These are phyloP conservation scores for Coemansia sp. DNA, from an alignment of 192 early-diverging fungal genomes.

Conservation along the genomic window DNA sequence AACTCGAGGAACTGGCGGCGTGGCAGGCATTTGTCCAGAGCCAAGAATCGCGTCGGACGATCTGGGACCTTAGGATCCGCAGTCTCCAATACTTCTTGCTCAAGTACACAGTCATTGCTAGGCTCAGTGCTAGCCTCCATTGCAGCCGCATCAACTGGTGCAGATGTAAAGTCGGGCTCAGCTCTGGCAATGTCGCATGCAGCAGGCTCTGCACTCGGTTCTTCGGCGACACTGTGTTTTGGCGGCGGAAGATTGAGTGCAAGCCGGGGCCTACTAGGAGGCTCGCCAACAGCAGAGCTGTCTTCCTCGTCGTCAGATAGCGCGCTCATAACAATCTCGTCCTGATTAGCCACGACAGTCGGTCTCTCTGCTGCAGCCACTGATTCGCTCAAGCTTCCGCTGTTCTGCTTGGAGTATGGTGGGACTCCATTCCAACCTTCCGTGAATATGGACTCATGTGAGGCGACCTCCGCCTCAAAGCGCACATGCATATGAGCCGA, in stretches of 20 bases:
- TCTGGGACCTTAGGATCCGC: constrained; percentile 22
- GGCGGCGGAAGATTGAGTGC: constrained; percentile 35
- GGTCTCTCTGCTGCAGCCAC: not conserved
- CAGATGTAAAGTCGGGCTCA: not conserved
- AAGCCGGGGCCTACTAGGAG: constrained; percentile 7
- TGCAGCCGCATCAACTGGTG: not conserved
- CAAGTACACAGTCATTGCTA: not conserved
- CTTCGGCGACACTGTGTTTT: constrained; percentile 17
- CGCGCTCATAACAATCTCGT: constrained; percentile 55
- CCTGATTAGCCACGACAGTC: constrained; percentile 31
- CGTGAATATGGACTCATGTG: constrained; percentile 25
- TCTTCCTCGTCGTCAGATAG: constrained; percentile 31
- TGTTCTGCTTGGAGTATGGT: constrained; percentile 3
- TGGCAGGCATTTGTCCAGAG: constrained; percentile 92
- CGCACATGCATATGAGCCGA: constrained; percentile 93
- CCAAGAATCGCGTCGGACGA: constrained; percentile 74
- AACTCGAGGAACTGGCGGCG: constrained; percentile 81
- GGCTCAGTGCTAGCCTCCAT: not conserved
- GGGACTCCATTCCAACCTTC: constrained; percentile 25
- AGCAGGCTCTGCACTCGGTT: not conserved
- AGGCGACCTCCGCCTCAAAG: constrained; percentile 71
- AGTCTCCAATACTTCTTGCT: not conserved
- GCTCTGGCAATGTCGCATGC: not conserved
- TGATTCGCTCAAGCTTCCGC: not conserved
- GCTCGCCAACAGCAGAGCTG: not conserved